Base-by-base conservation (phyloP, 192 early-diverging fungal genomes). In the Paraglomus occultum region DNA sequence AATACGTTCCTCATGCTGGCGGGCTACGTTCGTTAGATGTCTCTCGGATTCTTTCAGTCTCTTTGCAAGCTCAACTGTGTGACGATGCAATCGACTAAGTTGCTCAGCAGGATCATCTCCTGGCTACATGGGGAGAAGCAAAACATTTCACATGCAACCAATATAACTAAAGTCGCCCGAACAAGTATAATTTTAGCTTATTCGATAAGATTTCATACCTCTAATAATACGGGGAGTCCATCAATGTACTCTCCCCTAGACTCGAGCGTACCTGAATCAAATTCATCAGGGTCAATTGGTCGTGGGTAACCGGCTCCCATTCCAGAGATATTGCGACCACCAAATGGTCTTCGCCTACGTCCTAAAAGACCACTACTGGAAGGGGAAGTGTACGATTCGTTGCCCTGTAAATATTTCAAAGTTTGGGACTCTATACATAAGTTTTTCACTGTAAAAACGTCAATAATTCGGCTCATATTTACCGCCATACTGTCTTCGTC, bases 1-100 rank as follows among this genome's bases (percentile, higher is more conserved):
- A 54, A 80, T 80, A 50, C 74, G 76, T 64, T 78, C 74, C 40
- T 80, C 79, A 71, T 80, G 74, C 62, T 80, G 74, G 68, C 74
- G 74, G 39, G 79, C 65, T 66, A 80, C 73, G 23, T 65, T 71
- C 23, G 79, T 73, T 23, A 80, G 63, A 64, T 74, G 75, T n/a
- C 72, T 64, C 54, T 80, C 79, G 12, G 74, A 76, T 60, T 73
- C 72, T 73, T 80, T 80, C n/a, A 80, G 50, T 46, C 76, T 60
- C 45, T 77, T 71, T 11, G 79, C 76, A 44, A 80, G 53, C 18
- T 73, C 74, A 44, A 78, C 38, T 2, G 79, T 76, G 62, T 74
- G 54, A 17, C 72, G 68, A 48, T 80, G 78, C 51, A 73, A 74
- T 45, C 71, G 47, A 20, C 71, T 54, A 47, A 74, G 58, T 70